Percentiles rank a stretch among this genome's conserved stretches.
These are phyloP conservation scores for Leccinum angustisporum DNA, from an alignment of 1,284 basidiomycete species.

Conservation along the genomic window DNA sequence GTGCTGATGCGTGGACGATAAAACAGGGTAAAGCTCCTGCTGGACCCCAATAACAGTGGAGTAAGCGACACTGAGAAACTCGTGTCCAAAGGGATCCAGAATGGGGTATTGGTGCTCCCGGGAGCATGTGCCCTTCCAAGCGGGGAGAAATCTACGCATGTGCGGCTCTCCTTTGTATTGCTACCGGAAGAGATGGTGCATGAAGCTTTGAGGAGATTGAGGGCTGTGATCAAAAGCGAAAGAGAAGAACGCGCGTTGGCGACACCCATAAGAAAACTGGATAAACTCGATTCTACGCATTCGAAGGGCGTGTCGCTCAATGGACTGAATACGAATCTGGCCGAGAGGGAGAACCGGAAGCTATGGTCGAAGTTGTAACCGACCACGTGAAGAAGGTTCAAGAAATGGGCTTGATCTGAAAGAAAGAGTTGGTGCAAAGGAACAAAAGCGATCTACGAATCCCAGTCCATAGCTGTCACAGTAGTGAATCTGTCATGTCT, in stretches of 20 bases:
- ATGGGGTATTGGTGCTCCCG: constrained; percentile 84
- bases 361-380: background rate
- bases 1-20: constrained; percentile 4
- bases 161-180: too few relatives aligned
- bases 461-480: too few relatives aligned
- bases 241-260: constrained; percentile 12
- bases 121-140: constrained; percentile 68
- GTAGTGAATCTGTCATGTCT: too few relatives aligned
- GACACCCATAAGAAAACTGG: background rate
- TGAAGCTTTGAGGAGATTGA: too few relatives aligned
- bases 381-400: background rate
- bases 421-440: background rate
- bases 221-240: constrained; percentile 55
- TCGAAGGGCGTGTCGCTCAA: background rate
- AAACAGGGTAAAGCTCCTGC: constrained; percentile 59
- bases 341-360: background rate
- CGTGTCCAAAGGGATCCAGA: constrained; percentile 63
- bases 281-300: background rate
- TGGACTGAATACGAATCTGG: background rate
- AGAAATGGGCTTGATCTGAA: background rate
- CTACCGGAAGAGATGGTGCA: too few relatives aligned
- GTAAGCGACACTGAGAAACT: constrained; percentile 72
- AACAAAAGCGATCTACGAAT: too few relatives aligned
- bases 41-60: constrained; percentile 36
- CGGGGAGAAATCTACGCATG: constrained; percentile 33